Evolutionary conservation across 148 eudicot species (phyloP), one percentile per base, ranked within the genome.

Genomic region (Arbutus unedo): DNA sequence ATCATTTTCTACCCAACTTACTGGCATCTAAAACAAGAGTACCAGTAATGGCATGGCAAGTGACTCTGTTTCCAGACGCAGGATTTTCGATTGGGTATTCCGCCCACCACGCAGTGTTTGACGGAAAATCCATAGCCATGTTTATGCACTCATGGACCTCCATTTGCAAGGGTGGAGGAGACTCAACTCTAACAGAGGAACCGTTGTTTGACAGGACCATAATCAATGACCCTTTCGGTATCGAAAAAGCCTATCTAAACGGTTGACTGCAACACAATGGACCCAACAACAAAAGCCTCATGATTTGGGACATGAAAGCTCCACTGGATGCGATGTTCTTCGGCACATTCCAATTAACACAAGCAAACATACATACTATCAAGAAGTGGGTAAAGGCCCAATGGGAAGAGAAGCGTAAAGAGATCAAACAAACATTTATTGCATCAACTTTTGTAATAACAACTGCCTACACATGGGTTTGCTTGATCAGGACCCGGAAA

Each of bases 71-170:
- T 81, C 78, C 78, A 16, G 57, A 81, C 50, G 8, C 13, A 3
- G 83, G 83, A 47, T 81, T 81, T 49, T 73, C 55, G 6, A 8
- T 81, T 14, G 83, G 83, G 15, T 57, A 56, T 18, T 56, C 79
- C 11, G 44, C 77, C 13, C 59, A 81, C 48, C 83, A 81, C 18
- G 72, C 66, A 0, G 56, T 74, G 14, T 4, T 81, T 38, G 83
- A 81, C 21, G 83, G 83, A 9, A 81, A 73, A 81, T n/a, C 79
- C 23, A 59, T 78, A 18, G 21, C 79, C 21, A 81, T 81, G 83
- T 81, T 81, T 47, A 56, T 81, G 70, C 71, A 74, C 9, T 38
- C 83, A 6, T 81, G 83, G 83, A 71, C 79, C 31, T 81, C 66
- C 50, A 73, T 74, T 15, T 81, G 83, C 54, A 71, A 23, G 54